Percentiles rank a stretch among this genome's conserved stretches.
Evolutionary conservation across 352 stramenopile genomes (phyloP).

Genomic region (Phytophthora gonapodyides): DNA sequence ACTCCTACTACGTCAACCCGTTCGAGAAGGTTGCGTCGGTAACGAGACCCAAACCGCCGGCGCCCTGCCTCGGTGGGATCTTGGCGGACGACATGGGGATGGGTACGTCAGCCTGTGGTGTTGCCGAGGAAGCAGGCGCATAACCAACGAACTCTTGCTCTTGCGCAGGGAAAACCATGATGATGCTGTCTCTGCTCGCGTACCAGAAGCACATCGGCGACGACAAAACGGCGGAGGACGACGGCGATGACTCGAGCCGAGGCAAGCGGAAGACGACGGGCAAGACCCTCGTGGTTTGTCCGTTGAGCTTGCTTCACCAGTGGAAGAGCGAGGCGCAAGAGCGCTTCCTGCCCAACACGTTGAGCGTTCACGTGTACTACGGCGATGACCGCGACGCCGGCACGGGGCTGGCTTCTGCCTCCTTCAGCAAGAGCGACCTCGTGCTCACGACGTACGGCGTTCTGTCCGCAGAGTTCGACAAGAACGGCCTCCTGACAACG

Average conservation of each 20-base stretch:
- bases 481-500: constrained; percentile 42
- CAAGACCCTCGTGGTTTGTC: constrained; percentile 86
- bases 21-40: constrained; percentile 85
- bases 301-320: constrained; percentile 87
- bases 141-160: constrained; percentile 4
- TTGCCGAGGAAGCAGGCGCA: background rate
- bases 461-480: constrained; percentile 70
- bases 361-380: constrained; percentile 75
- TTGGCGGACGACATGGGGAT: constrained; percentile 93
- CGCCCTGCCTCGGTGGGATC: constrained; percentile 80
- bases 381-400: constrained; percentile 54
- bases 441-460: constrained; percentile 89
- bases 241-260: constrained; percentile 5
- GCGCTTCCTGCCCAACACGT: constrained; percentile 54
- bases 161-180: constrained; percentile 75
- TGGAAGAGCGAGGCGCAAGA: constrained; percentile 87
- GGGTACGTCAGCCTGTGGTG: constrained; percentile 45
- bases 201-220: constrained; percentile 58
- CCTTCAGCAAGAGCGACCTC: constrained; percentile 57
- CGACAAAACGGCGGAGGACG: background rate
- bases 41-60: constrained; percentile 49
- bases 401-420: constrained; percentile 8
- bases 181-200: constrained; percentile 69
- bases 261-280: constrained; percentile 13
- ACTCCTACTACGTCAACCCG: constrained; percentile 79